Evolutionary conservation across 495 filamentous ascomycete species (phyloP).

Genomic region (Neurospora africana): DNA sequence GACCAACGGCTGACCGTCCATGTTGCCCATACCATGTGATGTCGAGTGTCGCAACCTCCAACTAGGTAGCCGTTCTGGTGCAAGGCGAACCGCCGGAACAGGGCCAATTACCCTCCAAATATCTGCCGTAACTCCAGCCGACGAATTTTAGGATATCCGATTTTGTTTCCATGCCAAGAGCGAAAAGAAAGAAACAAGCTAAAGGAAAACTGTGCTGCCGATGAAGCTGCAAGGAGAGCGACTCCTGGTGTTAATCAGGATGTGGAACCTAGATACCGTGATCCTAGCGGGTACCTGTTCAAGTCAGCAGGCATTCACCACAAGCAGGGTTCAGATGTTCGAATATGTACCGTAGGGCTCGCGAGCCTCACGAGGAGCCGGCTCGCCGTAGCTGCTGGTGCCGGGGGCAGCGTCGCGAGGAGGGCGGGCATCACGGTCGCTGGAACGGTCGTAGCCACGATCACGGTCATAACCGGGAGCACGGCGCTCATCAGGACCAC

Average conservation of each 20-base stretch:
- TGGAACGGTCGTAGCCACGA: conserved; percentile 43
- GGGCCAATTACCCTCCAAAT: conserved; percentile 24
- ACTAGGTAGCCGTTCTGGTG: conserved; percentile 16
- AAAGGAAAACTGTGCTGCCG: conserved; percentile 17
- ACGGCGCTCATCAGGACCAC: conserved; percentile 40
- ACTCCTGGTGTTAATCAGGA: background rate
- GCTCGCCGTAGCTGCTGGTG: conserved; percentile 43
- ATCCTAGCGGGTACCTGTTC: conserved; percentile 18
- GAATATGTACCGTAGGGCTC: conserved; percentile 28
- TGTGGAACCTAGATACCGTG: background rate
- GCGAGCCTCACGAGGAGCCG: conserved; percentile 52
- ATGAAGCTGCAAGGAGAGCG: conserved; percentile 6
- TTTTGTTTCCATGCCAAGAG: conserved; percentile 25
- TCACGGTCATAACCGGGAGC: conserved; percentile 44
- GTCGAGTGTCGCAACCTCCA: conserved; percentile 25
- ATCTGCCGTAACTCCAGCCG: conserved; percentile 30
- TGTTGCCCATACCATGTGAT: conserved; percentile 16
- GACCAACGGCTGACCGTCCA: conserved; percentile 24
- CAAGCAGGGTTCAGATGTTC: background rate
- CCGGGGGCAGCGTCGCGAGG: conserved; percentile 39
- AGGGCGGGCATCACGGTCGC: conserved; percentile 33
- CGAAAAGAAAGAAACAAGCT: conserved; percentile 14
- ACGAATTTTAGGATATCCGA: conserved; percentile 31
- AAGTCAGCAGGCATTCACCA: conserved; percentile 4
- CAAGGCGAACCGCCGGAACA: conserved; percentile 21